phyloP scores from a whole-genome alignment of 768 basidiomycete species.

The Termitomyces sp. region DNA sequence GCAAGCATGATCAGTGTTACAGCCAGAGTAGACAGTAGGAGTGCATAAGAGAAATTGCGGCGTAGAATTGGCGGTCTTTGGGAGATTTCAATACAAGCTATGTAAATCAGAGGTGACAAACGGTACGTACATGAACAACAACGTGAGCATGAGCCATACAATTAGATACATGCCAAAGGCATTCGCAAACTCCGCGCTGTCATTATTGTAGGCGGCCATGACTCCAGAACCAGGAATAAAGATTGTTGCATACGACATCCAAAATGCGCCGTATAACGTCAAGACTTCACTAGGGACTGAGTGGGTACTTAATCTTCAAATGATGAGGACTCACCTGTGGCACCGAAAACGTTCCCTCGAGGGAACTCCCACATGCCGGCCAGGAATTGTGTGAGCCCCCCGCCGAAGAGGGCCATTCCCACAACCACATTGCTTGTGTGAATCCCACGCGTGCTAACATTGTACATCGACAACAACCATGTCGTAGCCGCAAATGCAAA shows the following conservation, averaged over 20 bases:
- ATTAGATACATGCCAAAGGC: conserved; percentile 67
- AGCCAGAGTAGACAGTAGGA: conserved; percentile 19
- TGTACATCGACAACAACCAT: conserved; percentile 65
- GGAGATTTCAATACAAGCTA: background rate
- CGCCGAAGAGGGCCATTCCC: conserved; percentile 70
- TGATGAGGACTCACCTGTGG: conserved; percentile 39
- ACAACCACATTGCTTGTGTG: conserved; percentile 54
- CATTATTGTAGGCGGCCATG: conserved; percentile 35
- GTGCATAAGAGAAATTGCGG: conserved; percentile 19
- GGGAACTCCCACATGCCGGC: conserved; percentile 80
- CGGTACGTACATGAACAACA: conserved; percentile 48
- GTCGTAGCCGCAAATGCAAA: conserved; percentile 45
- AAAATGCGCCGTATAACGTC: conserved; percentile 70
- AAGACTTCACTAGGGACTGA: conserved; percentile 39
- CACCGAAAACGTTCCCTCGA: conserved; percentile 57
- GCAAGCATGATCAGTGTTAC: conserved; percentile 23
- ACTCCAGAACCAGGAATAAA: conserved; percentile 64
- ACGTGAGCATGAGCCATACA: conserved; percentile 62
- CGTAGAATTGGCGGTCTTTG: conserved; percentile 19
- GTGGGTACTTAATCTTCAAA: background rate
- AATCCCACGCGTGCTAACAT: conserved; percentile 45
- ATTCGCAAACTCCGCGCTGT: conserved; percentile 33
- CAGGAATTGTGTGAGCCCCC: conserved; percentile 74
- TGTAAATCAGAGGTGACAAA: background rate
- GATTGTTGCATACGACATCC: conserved; percentile 71